phyloP scores from a whole-genome alignment of 441 rosid species.

The Bruguiera hainesii region DNA sequence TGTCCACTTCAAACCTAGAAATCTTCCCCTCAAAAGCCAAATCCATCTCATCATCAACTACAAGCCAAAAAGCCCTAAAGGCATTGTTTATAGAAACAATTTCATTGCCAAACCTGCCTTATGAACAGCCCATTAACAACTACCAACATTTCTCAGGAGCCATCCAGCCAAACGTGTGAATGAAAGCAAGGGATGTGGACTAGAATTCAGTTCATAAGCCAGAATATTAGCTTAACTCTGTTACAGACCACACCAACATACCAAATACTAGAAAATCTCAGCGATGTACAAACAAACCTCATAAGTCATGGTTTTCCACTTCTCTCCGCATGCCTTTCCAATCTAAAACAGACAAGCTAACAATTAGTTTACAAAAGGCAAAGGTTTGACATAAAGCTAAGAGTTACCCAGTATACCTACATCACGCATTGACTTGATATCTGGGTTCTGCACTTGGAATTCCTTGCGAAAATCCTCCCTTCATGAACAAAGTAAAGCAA shows the following conservation, averaged over 20 bases:
- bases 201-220: neutral
- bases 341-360: constrained; percentile 38
- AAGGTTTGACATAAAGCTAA: constrained; percentile 4
- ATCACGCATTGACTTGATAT: constrained; percentile 88
- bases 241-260: neutral
- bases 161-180: too few species aligned
- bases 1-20: too few species aligned
- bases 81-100: too few species aligned
- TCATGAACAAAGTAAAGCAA: constrained; percentile 21
- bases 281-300: constrained; percentile 39
- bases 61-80: too few species aligned
- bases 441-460: constrained; percentile 84
- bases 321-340: constrained; percentile 97
- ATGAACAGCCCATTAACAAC: too few species aligned
- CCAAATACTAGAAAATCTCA: neutral
- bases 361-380: constrained; percentile 12
- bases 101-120: too few species aligned
- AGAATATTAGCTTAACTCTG: neutral
- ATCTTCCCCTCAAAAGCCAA: too few species aligned
- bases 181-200: too few species aligned
- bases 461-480: constrained; percentile 94
- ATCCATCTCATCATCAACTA: too few species aligned
- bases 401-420: constrained; percentile 32
- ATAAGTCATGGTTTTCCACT: constrained; percentile 87
- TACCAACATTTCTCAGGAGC: too few species aligned